phyloP scores from a whole-genome alignment of 192 early-diverging fungal genomes.

The Lunasporangiospora selenospora region DNA sequence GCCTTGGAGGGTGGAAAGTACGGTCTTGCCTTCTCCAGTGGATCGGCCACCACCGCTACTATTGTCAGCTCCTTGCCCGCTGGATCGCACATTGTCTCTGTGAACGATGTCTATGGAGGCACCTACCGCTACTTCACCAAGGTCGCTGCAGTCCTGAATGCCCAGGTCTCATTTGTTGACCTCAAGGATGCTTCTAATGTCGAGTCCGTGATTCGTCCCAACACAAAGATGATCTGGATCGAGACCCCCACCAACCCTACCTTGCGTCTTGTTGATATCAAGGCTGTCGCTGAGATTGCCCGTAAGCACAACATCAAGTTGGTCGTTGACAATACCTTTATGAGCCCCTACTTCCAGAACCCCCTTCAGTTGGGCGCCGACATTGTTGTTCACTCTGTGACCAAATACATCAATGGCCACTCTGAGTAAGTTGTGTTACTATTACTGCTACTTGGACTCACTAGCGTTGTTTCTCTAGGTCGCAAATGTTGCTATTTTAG shows the following conservation, averaged over 20 bases:
- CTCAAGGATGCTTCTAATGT: conserved; percentile 72
- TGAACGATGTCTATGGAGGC: conserved; percentile 92
- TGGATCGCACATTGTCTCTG: conserved; percentile 81
- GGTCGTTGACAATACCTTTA: conserved; percentile 89
- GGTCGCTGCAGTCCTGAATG: conserved; percentile 70
- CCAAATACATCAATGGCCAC: conserved; percentile 99
- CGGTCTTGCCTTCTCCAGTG: conserved; percentile 84
- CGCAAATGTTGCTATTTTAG: too few species aligned
- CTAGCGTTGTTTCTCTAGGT: neutral
- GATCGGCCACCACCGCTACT: conserved; percentile 86
- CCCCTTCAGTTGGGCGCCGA: conserved; percentile 95
- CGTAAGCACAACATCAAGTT: conserved; percentile 70
- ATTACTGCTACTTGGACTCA: neutral
- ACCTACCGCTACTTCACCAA: conserved; percentile 90
- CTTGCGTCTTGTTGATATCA: conserved; percentile 81
- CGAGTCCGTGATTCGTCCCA: conserved; percentile 64
- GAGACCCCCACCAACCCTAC: conserved; percentile 93
- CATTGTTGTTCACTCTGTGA: conserved; percentile 96
- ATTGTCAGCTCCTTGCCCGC: conserved; percentile 72
- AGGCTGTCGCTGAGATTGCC: conserved; percentile 66
- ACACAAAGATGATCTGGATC: conserved; percentile 87
- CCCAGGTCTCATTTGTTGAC: conserved; percentile 83
- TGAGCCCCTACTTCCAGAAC: conserved; percentile 89
- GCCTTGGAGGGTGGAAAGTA: conserved; percentile 91
- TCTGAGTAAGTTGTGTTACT: conserved; percentile 67